Base-by-base conservation (phyloP, 1,139 yeast genomes). In the Scheffersomyces cryptocercus region DNA sequence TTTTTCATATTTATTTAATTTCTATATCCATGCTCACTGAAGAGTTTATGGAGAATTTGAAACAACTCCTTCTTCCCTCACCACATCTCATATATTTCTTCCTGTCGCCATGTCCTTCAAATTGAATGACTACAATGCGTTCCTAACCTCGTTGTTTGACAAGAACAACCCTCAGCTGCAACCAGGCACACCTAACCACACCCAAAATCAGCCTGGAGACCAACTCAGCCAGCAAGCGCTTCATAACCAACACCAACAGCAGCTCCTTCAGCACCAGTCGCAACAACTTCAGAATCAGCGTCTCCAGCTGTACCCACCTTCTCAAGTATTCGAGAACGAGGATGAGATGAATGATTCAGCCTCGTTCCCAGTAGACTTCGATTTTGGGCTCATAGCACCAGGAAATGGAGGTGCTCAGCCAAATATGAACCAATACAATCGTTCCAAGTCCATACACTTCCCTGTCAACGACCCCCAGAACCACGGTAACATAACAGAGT, bases 41-140 rank as follows among this genome's bases (percentile, higher is more conserved):
- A 20, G 26, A 20, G 26, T 20, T 20, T 5, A 6, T 20, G 26
- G 26, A 20, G 8, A 20, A 20, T 20, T 13, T 20, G 26, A 20
- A 20, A 20, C 26, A 20, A 20, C 26, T 20, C 26, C 26, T 20
- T 20, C 26, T 20, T 20, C 8, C 26, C 26, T 20, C 26, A 6
- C 26, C 26, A 20, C 35, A 31, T 14, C 35, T 14, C 20, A 11
- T n/a, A 14, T 31, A 31, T 31, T 14, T 31, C 15, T 31, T 31
- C 16, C 20, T 13, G 12, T 37, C 20, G 35, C 10, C 14, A 67
- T 67, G 73, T 55, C 69, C 34, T 67, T 62, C 47, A 63, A 53
- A 41, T 42, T 65, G 39, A 62, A 65, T 49, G 71, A 67, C 45
- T 67, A 67, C 44, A 63, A 64, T 49, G 62, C 67, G 7, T 68